Base-by-base conservation (phyloP, 179 eudicot species). In the Pouteria campechiana region DNA sequence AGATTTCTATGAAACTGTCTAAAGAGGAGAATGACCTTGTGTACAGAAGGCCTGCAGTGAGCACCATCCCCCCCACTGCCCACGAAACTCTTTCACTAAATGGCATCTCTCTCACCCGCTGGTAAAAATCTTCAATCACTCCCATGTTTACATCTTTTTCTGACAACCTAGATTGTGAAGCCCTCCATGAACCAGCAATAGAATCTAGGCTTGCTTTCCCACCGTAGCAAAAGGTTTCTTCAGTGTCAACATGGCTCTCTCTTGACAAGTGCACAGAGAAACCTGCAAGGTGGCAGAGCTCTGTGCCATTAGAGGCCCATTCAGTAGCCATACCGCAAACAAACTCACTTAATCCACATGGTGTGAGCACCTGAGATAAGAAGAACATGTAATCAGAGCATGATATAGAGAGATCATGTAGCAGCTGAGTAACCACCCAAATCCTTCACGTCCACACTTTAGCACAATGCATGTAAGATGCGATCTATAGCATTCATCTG, bases 1-100 rank as follows among this genome's bases (percentile, higher is more conserved):
- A 17, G 8, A 2, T 38, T 15, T 18, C 5, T 18, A 21, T 40
- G 22, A 12, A 13, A 42, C 27, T 9, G 3, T 17, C 8, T 12
- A 39, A 18, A 46, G 46, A 41, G 25, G 25, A 7, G 30, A 20
- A 44, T 57, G 34, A 84, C 97, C 97, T 80, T 50, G 64, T 57
- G 57, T 75, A 80, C 23, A 88, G 55, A 73, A 86, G 80, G 18
- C 98, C 98, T 18, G 93, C 90, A 31, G 98, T 81, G 46, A 90
- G 93, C 54, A 90, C 98, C 79, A 90, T 65, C 17, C 98, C 98
- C 32, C 95, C 98, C 11, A 90, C 80, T 16, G 90, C 98, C 98
- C 95, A 81, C 41, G 80, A 81, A 51, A 90, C 81, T 55, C 71
- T 74, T 54, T 81, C 93, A 3, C 61, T 69, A 25, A 79, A 65